Evolutionary conservation across 1,284 basidiomycete species (phyloP), one percentile per base, ranked within the genome.

Genomic region (Thecaphora thlaspeos): DNA sequence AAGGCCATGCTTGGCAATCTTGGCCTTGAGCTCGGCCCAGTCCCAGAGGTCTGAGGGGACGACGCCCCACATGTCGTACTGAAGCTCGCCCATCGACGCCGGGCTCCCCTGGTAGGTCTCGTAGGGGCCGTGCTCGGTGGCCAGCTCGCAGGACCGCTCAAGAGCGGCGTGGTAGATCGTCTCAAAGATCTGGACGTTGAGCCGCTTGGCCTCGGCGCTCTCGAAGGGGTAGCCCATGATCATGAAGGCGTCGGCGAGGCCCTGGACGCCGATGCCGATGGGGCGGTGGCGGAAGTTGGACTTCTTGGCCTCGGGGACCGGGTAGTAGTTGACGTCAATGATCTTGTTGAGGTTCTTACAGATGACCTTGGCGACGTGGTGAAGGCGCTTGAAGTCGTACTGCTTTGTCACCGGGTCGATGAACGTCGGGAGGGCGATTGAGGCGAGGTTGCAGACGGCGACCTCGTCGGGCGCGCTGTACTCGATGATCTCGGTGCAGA

Each of bases 401-500:
- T 48, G 55, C 67, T 76, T 76, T 48, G 68, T 52, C 21, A 63
- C 51, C 24, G 59, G 61, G 53, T 76, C 66, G 51, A 81, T 75
- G 55, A 80, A 81, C 19, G 79, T 78, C 12, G 95, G 95, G 8
- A 99, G 86, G 5, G 95, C 93, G 61, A 99, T 85, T 10, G 95
- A 98, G 14, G 95, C 95, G 51, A 99, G 85, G 81, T 98, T 99
- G 85, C 95, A 99, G 41, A 99, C 95, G 43, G 95, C 95, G 1
- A 90, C 93, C 81, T 99, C 95, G 55, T 98, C 95, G 1, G 94
- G 93, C 12, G 94, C 85, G 47, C 91, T 94, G 82, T 97, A 98
- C 81, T 99, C 91, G 79, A 99, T 90, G 78, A 99, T 98, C 80
- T 99, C 95, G 12, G 94, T 97, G 83, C 95, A 99, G 41, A 99